phyloP scores from a whole-genome alignment of 805 yeast genomes.

The Blastobotrys attinorum region DNA sequence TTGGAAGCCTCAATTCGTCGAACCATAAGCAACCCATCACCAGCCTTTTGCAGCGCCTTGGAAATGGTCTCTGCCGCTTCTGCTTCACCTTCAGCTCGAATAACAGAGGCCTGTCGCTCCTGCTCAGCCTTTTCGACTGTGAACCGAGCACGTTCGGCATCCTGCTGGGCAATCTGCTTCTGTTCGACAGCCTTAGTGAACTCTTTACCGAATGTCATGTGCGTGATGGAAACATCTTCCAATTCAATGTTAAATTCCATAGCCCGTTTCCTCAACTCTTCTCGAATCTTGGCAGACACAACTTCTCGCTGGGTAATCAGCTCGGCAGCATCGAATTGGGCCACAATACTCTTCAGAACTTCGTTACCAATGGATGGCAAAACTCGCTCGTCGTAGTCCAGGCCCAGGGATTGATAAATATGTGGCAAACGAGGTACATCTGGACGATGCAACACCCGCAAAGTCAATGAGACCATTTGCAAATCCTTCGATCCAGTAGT shows the following conservation, averaged over 20 bases:
- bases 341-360: conserved; percentile 81
- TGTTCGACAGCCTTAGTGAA: conserved; percentile 98
- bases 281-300: conserved; percentile 81
- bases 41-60: conserved; percentile 85
- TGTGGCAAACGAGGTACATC: conserved; percentile 74
- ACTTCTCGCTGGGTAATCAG: conserved; percentile 95
- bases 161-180: conserved; percentile 98
- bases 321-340: conserved; percentile 94
- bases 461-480: conserved; percentile 88
- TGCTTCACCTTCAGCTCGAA: conserved; percentile 98
- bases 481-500: conserved; percentile 96
- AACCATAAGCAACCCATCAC: conserved; percentile 89
- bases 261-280: conserved; percentile 77
- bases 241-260: conserved; percentile 79
- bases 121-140: conserved; percentile 95
- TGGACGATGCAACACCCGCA: conserved; percentile 91
- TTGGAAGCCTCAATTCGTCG: conserved; percentile 95
- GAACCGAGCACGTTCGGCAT: conserved; percentile 93
- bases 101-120: conserved; percentile 89
- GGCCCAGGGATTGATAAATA: conserved; percentile 85
- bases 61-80: conserved; percentile 96
- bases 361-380: conserved; percentile 90
- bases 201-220: conserved; percentile 93
- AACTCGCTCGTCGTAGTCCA: conserved; percentile 92
- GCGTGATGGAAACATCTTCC: conserved; percentile 97